Conservation (phyloP, 2,329 filamentous ascomycete genomes). For the Claviceps sp. region DNA sequence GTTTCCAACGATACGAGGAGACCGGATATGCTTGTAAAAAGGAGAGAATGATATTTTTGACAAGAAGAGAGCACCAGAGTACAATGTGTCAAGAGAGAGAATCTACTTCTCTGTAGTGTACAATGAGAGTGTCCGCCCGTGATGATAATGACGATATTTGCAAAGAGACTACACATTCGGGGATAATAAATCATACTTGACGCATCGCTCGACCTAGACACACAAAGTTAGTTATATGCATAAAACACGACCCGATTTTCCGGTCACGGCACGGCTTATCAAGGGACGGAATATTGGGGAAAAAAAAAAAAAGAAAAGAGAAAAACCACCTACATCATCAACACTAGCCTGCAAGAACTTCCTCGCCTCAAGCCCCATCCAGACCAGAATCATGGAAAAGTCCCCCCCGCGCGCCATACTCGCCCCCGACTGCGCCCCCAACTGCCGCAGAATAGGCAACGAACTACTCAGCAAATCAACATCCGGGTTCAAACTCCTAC, state of each 20-base stretch:
- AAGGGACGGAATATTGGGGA: neutral
- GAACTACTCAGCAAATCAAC: slow-evolving; percentile 78
- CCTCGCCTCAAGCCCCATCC: slow-evolving; percentile 80
- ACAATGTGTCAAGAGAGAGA: neutral
- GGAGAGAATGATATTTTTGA: no score
- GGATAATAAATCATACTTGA: slow-evolving; percentile 79
- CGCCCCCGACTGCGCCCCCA: slow-evolving; percentile 65
- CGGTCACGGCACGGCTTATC: neutral
- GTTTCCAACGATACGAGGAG: no score
- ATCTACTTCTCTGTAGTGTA: neutral
- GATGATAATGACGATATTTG: no score
- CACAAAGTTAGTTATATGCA: neutral
- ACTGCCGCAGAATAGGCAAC: slow-evolving; percentile 76
- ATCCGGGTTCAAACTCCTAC: slow-evolving; percentile 70
- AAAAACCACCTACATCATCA: slow-evolving; percentile 53
- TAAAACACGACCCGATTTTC: no score
- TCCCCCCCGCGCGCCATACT: slow-evolving; percentile 59
- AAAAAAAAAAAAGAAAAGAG: neutral
- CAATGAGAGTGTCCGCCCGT: no score
- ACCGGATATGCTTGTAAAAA: no score
- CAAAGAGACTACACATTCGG: slow-evolving; percentile 59
- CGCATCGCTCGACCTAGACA: slow-evolving; percentile 60
- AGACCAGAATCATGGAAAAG: slow-evolving; percentile 78
- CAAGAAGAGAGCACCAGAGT: no score
- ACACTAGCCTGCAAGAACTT: slow-evolving; percentile 82